phyloP scores from a whole-genome alignment of 495 filamentous ascomycete species.

The Penicillium ochrochloron region DNA sequence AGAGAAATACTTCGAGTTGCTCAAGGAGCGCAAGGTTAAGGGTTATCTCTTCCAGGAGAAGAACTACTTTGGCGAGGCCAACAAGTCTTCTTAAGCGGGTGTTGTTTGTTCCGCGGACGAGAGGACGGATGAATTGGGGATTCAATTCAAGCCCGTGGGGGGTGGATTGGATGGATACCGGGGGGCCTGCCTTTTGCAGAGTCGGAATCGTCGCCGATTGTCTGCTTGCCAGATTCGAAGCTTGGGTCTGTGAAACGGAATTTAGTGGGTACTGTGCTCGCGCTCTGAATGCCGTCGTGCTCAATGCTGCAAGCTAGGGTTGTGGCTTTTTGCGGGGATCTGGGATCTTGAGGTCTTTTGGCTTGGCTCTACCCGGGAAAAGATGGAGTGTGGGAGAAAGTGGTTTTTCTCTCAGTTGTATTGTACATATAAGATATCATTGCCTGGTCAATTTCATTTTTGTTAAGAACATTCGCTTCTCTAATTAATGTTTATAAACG shows the following conservation, averaged over 20 bases:
- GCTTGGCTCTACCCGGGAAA: not conserved
- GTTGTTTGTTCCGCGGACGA: not conserved
- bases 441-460: conserved; percentile 31
- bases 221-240: not conserved
- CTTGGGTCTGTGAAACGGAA: not conserved
- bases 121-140: not conserved
- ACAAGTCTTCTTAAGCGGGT: conserved; percentile 20
- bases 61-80: conserved; percentile 64
- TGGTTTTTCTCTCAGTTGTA: conserved; percentile 23
- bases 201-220: not conserved
- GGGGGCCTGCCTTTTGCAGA: not conserved
- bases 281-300: too few species aligned
- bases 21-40: conserved; percentile 81
- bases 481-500: not conserved
- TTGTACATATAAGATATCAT: conserved; percentile 38
- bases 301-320: not conserved
- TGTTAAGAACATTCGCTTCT: conserved; percentile 8
- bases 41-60: conserved; percentile 93
- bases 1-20: conserved; percentile 93
- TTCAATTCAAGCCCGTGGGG: not conserved
- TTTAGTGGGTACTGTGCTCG: not conserved
- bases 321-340: not conserved
- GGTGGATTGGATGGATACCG: not conserved
- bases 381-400: conserved; percentile 11
- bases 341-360: not conserved